Evolutionary conservation across 2,329 filamentous ascomycete species (phyloP), one percentile per base, ranked within the genome.

Genomic region (Fusarium tupiense): DNA sequence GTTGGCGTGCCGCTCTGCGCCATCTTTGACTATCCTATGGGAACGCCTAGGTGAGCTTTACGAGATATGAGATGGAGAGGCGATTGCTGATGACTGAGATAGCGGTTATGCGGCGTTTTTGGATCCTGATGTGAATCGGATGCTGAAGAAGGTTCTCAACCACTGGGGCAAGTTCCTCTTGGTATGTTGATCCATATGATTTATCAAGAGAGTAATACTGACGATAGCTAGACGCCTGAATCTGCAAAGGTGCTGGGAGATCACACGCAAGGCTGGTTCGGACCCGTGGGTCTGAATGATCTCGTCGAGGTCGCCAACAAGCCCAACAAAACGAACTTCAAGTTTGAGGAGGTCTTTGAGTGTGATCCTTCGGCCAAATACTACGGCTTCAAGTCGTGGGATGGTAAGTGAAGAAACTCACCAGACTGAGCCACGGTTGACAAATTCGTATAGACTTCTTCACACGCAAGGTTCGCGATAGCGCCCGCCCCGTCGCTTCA

Each of bases 351-450:
- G 24, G 85, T 92, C 77, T 93, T 88, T 79, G 73, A 87, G 24
- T 93, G 91, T 78, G 88, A 92, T 47, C 86, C 89, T 0, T 81
- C 78, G 0, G 84, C 84, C 10, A 81, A 87, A 72, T 79, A 91
- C 77, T 86, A 89, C 71, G 91, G 91, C 24, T 93, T 85, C 83
- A 88, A 85, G 64, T 92, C 90, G 0, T 93, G 92, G 92, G 91
- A 94, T 67, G 84, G 86, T 87, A 78, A 78, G 82, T 79, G 29
- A 29, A 12, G 22, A 14, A 10, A 8, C 3, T 29, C 20, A 24
- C 9, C 2, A 16, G 11, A 3, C 3, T 8, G 16, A 8, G 19
- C 5, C 12, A 8, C 4, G 24, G 31, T n/a, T 53, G 9, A 53
- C 49, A 52, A 53, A 37, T 37, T 16, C 4, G 17, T 19, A 46